Evolutionary conservation across 805 yeast species (phyloP), one percentile per base, ranked within the genome.

Genomic region (Lipomyces chichibuensis): DNA sequence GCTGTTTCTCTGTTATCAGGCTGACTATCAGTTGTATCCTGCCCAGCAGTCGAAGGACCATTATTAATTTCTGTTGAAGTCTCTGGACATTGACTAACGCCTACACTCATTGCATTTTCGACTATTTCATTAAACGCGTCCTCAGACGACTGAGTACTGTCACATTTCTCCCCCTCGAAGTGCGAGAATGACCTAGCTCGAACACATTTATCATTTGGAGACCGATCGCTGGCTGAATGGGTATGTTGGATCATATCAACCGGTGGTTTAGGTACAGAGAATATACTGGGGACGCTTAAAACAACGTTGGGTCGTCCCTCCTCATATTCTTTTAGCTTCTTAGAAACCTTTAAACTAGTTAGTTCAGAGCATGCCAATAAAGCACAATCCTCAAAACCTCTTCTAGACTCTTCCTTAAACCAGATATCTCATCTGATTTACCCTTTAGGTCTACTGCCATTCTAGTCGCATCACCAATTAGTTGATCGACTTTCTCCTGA

Each of bases 281-380:
- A 43, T 43, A 43, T 43, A 7, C 49, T 43, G 49, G 49, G 49
- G 25, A 43, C 49, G 14, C 49, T 43, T 43, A 43, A 43, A n/a
- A 43, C 20, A n/a, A 43, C 49, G 20, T 43, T 43, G 20, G 55
- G 55, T 29, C 33, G n/a, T n/a, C 55, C 55, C 33, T 52, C 55
- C n/a, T 52, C 55, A 29, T 13, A 25, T 13, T 25, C 55, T 52
- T 20, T 52, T n/a, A 52, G 55, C 55, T 25, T 52, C 33, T 52
- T 52, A 52, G 55, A 52, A 14, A 23, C 14, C 55, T 52, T 43
- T 25, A 25, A 52, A 14, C 32, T n/a, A 52, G 55, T 25, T 52
- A 52, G 55, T 13, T 13, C n/a, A 25, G n/a, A 52, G 33, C n/a
- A 25, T 23, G 27, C 17, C 55, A 25, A 25, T 7, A 25, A 25